Conservation (phyloP, 495 filamentous ascomycete species). For the Penicillium subrubescens region DNA sequence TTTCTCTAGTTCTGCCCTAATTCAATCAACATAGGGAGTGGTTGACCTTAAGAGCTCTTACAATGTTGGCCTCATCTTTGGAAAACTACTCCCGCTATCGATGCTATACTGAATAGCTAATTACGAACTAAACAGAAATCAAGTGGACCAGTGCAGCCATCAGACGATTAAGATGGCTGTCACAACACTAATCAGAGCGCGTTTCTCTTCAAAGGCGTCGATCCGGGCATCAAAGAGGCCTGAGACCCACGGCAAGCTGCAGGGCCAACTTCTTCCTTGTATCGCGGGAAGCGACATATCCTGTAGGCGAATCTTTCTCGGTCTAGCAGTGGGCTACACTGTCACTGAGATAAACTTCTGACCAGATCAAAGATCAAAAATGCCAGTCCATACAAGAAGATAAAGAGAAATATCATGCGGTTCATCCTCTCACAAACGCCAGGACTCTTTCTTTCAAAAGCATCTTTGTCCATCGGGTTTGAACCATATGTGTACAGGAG, state of each 20-base stretch:
- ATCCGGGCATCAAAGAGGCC: constrained; percentile 38
- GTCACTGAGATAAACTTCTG: constrained; percentile 28
- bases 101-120: constrained; percentile 2
- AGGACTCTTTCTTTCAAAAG: constrained; percentile 2
- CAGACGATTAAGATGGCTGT: constrained; percentile 28
- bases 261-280: constrained; percentile 34
- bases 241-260: constrained; percentile 43
- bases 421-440: constrained; percentile 6
- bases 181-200: constrained; percentile 23
- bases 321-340: not conserved
- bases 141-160: constrained; percentile 22
- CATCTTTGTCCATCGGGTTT: not conserved
- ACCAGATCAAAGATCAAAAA: constrained; percentile 14
- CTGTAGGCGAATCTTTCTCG: constrained; percentile 25
- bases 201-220: constrained; percentile 5
- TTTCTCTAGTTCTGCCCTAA: not conserved
- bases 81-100: not conserved
- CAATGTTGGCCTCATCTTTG: not conserved
- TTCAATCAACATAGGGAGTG: not conserved
- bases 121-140: not conserved
- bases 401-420: not conserved
- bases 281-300: constrained; percentile 33
- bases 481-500: not conserved
- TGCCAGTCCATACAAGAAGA: not conserved
- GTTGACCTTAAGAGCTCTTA: not conserved